Conservation (phyloP, 1,284 basidiomycete species). For the Coniferiporia weirii region DNA sequence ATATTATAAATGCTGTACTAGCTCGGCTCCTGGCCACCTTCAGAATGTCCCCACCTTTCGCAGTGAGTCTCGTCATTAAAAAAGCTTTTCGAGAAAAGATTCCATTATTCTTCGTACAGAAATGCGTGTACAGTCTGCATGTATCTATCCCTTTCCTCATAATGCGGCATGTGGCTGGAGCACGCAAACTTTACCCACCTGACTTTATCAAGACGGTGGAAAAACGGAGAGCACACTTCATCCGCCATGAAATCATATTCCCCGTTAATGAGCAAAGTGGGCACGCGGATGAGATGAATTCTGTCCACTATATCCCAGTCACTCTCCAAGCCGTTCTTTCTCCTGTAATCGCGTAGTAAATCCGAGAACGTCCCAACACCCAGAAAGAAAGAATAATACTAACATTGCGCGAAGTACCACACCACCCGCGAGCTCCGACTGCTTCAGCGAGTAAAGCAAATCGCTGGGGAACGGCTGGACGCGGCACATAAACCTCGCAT, state of each 20-base stretch:
- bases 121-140: neutral
- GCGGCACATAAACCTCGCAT: conserved; percentile 20
- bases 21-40: too few species aligned
- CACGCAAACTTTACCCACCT: conserved; percentile 31
- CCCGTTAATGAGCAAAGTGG: conserved; percentile 32
- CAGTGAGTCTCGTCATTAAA: too few species aligned
- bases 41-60: too few species aligned
- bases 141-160: conserved; percentile 24
- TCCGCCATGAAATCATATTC: conserved; percentile 30
- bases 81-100: too few species aligned
- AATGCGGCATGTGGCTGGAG: conserved; percentile 27
- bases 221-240: conserved; percentile 27
- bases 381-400: neutral
- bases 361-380: neutral
- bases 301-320: conserved; percentile 29
- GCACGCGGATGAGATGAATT: conserved; percentile 28
- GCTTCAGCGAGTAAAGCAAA: conserved; percentile 23
- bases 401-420: neutral
- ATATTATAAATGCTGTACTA: too few species aligned
- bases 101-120: neutral
- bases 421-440: neutral
- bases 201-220: conserved; percentile 26
- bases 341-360: conserved; percentile 24
- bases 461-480: conserved; percentile 24
- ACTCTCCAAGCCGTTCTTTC: conserved; percentile 27